Conservation (phyloP, 83 land plant species). For the Diphasiastrum complanatum region DNA sequence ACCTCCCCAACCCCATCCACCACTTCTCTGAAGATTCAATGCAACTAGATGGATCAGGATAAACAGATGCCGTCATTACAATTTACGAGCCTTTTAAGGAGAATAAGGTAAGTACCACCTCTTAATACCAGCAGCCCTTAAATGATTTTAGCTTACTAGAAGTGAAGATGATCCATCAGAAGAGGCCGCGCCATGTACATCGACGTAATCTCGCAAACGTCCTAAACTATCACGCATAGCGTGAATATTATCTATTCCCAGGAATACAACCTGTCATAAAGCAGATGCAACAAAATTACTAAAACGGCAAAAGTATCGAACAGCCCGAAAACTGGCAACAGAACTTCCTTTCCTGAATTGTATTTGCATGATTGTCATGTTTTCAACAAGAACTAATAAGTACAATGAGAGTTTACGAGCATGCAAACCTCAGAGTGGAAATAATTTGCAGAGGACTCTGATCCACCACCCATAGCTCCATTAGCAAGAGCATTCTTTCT, state of each 20-base stretch:
- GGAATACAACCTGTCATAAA: conserved; percentile 65
- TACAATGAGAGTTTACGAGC: too few species aligned
- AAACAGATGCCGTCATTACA: not conserved
- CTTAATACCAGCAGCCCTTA: not conserved
- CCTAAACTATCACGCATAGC: conserved; percentile 90
- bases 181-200: conserved; percentile 78
- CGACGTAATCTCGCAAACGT: conserved; percentile 84
- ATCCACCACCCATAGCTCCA: conserved; percentile 99
- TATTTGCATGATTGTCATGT: too few species aligned
- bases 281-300: not conserved
- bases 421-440: conserved; percentile 92
- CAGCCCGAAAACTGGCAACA: not conserved
- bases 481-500: conserved; percentile 96
- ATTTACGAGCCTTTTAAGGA: not conserved
- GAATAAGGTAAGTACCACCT: not conserved
- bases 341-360: not conserved
- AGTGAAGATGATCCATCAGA: conserved; percentile 95
- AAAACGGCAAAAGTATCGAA: not conserved
- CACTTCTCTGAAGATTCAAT: conserved; percentile 61
- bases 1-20: conserved; percentile 90
- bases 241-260: conserved; percentile 97
- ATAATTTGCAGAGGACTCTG: conserved; percentile 96
- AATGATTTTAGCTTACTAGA: conserved; percentile 45
- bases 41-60: not conserved
- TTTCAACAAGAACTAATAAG: too few species aligned